phyloP scores from a whole-genome alignment of 2,329 filamentous ascomycete species.

The Aspergillus sp. region DNA sequence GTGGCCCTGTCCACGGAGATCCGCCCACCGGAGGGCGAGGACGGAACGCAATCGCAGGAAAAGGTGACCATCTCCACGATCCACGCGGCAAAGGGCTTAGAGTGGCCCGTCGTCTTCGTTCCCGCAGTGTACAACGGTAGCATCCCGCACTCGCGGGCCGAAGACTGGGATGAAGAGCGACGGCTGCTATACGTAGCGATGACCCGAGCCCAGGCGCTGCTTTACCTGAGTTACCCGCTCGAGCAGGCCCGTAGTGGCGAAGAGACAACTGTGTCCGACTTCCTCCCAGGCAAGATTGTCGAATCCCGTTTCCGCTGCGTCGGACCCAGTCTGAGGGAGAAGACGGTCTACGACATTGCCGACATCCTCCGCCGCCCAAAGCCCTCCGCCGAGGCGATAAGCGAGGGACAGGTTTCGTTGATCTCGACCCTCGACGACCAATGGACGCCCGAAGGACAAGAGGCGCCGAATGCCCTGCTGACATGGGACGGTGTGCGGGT shows the following conservation, averaged over 20 bases:
- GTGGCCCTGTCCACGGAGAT: slow-evolving; percentile 80
- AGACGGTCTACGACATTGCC: slow-evolving; percentile 63
- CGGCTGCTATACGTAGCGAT: slow-evolving; percentile 92
- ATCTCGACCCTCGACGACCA: slow-evolving; percentile 61
- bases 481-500: slow-evolving; percentile 36
- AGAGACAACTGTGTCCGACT: slow-evolving; percentile 67
- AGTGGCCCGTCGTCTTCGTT: slow-evolving; percentile 95
- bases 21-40: slow-evolving; percentile 49
- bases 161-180: slow-evolving; percentile 84
- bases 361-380: slow-evolving; percentile 65
- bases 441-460: slow-evolving; percentile 64
- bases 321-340: slow-evolving; percentile 67
- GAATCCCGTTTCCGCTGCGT: slow-evolving; percentile 54
- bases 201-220: slow-evolving; percentile 81
- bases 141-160: slow-evolving; percentile 82
- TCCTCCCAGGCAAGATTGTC: slow-evolving; percentile 59
- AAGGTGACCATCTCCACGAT: slow-evolving; percentile 92
- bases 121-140: slow-evolving; percentile 86
- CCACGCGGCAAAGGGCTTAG: slow-evolving; percentile 90
- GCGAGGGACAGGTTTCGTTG: slow-evolving; percentile 40
- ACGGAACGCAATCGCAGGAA: slow-evolving; percentile 49
- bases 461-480: slow-evolving; percentile 30
- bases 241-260: slow-evolving; percentile 60
- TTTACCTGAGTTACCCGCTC: slow-evolving; percentile 80
- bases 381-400: slow-evolving; percentile 56